Evolutionary conservation across 2,329 filamentous ascomycete genomes (phyloP).

Genomic region (Botryotinia narcissicola): DNA sequence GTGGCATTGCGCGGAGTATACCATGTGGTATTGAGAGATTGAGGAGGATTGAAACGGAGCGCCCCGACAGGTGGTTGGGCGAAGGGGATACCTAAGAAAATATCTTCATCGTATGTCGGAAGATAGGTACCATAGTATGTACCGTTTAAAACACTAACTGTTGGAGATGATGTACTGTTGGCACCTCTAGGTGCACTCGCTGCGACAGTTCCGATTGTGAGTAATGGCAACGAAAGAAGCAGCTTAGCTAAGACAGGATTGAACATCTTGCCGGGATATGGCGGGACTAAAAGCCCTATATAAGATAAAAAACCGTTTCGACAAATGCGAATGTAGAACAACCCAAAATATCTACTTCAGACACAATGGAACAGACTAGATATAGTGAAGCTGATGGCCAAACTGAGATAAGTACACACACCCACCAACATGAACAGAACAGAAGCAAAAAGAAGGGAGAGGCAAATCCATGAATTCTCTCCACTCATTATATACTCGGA

Average conservation of each 20-base stretch:
- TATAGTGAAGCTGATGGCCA: background rate
- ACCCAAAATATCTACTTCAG: background rate
- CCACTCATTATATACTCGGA: background rate
- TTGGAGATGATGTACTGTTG: constrained; percentile 20
- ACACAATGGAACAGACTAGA: background rate
- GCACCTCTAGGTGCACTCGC: background rate
- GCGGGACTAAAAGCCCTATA: background rate
- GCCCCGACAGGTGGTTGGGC: constrained; percentile 22
- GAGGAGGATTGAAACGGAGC: constrained; percentile 21
- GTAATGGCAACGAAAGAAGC: background rate
- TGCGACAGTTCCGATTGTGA: background rate
- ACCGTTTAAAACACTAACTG: constrained; percentile 28
- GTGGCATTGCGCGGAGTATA: constrained; percentile 20
- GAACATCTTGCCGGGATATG: background rate
- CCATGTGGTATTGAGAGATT: constrained; percentile 22
- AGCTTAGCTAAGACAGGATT: background rate
- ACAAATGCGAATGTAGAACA: background rate
- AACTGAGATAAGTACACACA: background rate
- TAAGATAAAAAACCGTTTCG: background rate
- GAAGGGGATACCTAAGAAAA: constrained; percentile 29
- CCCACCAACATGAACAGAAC: background rate
- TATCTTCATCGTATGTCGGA: constrained; percentile 25
- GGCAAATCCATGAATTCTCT: background rate
- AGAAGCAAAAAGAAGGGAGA: background rate
- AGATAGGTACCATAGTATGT: constrained; percentile 26